phyloP scores from a whole-genome alignment of 179 eudicot genomes.

The Beta macrorhiza region DNA sequence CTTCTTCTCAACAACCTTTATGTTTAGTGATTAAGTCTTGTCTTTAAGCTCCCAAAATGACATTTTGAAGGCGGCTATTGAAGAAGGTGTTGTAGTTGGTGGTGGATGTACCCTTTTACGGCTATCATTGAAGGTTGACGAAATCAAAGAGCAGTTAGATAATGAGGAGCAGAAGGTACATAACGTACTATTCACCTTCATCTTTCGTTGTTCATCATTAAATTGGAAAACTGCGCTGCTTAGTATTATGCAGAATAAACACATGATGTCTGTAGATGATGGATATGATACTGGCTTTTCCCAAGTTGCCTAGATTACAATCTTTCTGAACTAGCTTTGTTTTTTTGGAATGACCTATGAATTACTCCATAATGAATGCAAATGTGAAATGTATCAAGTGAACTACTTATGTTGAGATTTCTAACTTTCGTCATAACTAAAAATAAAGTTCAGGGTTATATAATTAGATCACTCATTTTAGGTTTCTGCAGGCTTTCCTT shows the following conservation, averaged over 20 bases:
- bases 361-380: not conserved
- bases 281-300: not conserved
- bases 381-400: not conserved
- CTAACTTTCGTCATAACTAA: not conserved
- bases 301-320: not conserved
- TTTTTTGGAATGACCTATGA: not conserved
- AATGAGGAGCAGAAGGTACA: conserved; percentile 90
- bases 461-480: not conserved
- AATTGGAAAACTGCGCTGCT: not conserved
- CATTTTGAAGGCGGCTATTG: conserved; percentile 79
- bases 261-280: not conserved
- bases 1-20: not conserved
- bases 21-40: conserved; percentile 4
- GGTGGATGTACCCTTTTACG: conserved; percentile 90
- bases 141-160: conserved; percentile 72
- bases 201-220: not conserved
- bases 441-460: not conserved
- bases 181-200: not conserved
- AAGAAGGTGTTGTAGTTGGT: conserved; percentile 98
- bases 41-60: conserved; percentile 1
- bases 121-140: conserved; percentile 78
- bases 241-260: not conserved
- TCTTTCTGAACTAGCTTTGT: not conserved
- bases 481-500: not conserved
- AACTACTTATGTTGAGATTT: not conserved